A percentile compares a stretch with the other conserved stretches of the same genome.
Conservation (phyloP, 2,329 filamentous ascomycete genomes). For the Niveomyces coronatus region DNA sequence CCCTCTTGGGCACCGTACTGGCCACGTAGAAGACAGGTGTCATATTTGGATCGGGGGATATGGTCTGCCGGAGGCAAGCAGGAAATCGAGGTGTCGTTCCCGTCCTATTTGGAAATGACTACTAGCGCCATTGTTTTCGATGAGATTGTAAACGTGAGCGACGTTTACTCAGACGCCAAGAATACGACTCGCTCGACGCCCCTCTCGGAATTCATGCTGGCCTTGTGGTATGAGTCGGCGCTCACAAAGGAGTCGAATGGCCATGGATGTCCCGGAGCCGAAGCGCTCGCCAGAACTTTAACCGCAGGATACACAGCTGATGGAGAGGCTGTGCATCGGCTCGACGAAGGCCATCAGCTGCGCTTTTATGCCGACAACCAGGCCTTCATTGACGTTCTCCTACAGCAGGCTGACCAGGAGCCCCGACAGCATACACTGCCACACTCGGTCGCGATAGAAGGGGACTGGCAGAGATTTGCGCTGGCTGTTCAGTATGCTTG, state of each 20-base stretch:
- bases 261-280: too few species aligned
- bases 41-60: neutral
- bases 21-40: neutral
- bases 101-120: neutral
- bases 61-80: neutral
- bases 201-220: neutral
- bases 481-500: neutral
- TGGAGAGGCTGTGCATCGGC: neutral
- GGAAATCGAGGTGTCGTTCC: neutral
- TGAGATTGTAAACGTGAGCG: neutral
- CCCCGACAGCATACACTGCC: neutral
- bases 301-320: too few species aligned
- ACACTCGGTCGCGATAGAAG: neutral
- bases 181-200: neutral
- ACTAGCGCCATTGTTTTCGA: neutral
- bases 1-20: neutral
- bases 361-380: neutral
- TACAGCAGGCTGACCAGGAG: neutral
- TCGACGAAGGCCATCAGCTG: neutral
- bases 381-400: neutral
- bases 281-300: too few species aligned
- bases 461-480: neutral
- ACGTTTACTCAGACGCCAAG: neutral
- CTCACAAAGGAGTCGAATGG: too few species aligned
- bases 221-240: neutral